Percentiles rank a stretch among this genome's conserved stretches.
Evolutionary conservation across 768 basidiomycete genomes (phyloP).

Genomic region (Tylopilus sp.): DNA sequence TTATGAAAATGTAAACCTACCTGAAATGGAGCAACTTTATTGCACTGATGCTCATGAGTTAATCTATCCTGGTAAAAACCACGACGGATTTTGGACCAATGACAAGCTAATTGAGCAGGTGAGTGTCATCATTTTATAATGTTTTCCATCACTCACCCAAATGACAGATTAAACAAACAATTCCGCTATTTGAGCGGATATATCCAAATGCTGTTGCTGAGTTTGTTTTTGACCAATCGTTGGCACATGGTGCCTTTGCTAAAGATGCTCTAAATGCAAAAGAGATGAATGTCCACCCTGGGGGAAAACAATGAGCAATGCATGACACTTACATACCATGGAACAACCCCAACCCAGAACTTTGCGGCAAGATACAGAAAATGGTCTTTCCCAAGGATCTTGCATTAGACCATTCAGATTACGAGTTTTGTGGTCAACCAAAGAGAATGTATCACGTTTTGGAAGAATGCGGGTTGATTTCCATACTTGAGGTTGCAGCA

Average conservation of each 20-base stretch:
- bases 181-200: slow-evolving; percentile 19
- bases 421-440: not conserved
- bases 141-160: not conserved
- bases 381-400: not conserved
- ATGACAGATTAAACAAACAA: slow-evolving; percentile 15
- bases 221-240: slow-evolving; percentile 18
- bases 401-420: not conserved
- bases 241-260: slow-evolving; percentile 22
- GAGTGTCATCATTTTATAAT: too few relatives aligned
- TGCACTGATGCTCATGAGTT: not conserved
- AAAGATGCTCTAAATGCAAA: slow-evolving; percentile 25
- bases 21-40: not conserved
- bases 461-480: not conserved
- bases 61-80: not conserved
- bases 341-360: not conserved
- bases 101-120: not conserved
- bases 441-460: not conserved
- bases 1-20: not conserved
- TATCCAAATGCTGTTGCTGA: not conserved
- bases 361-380: not conserved
- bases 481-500: not conserved
- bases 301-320: slow-evolving; percentile 17
- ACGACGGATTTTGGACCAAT: not conserved
- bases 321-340: not conserved
- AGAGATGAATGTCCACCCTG: slow-evolving; percentile 6